These are phyloP conservation scores for Aspergillus luchuensis DNA, from an alignment of 2,329 filamentous ascomycete genomes.

Conservation along the genomic window DNA sequence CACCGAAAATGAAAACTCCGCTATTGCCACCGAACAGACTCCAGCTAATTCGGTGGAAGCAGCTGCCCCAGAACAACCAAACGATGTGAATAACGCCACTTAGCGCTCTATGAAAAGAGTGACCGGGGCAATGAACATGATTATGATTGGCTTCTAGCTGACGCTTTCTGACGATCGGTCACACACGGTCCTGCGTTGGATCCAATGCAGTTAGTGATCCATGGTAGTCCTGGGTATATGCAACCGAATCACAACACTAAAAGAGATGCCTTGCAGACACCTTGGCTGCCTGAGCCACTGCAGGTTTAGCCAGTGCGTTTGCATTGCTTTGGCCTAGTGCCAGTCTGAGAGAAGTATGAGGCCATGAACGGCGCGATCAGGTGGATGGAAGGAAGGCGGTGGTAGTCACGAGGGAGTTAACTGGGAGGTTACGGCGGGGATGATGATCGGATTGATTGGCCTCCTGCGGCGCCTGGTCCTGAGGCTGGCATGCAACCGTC, in stretches of 20 bases:
- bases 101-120: neutral
- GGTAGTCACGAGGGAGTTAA: constrained; percentile 12
- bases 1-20: constrained; percentile 11
- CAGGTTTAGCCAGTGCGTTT: constrained; percentile 5
- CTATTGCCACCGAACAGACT: constrained; percentile 13
- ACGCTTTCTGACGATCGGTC: neutral
- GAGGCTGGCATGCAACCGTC: constrained; percentile 1
- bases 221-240: constrained; percentile 12
- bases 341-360: neutral
- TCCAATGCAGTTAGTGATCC: constrained; percentile 6
- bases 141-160: constrained; percentile 12
- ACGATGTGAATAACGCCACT: constrained; percentile 20
- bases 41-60: constrained; percentile 15
- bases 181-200: constrained; percentile 7
- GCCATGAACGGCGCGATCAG: neutral
- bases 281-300: constrained; percentile 1
- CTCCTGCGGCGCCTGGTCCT: constrained; percentile 1
- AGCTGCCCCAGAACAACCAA: constrained; percentile 9
- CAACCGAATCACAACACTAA: constrained; percentile 16
- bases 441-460: constrained; percentile 14
- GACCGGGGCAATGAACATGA: neutral
- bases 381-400: constrained; percentile 2
- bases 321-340: constrained; percentile 5
- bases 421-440: constrained; percentile 19
- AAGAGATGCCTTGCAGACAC: constrained; percentile 8